Evolutionary conservation across 805 yeast genomes (phyloP), one percentile per base, ranked within the genome.

Genomic region (Nakazawaea siamensis): DNA sequence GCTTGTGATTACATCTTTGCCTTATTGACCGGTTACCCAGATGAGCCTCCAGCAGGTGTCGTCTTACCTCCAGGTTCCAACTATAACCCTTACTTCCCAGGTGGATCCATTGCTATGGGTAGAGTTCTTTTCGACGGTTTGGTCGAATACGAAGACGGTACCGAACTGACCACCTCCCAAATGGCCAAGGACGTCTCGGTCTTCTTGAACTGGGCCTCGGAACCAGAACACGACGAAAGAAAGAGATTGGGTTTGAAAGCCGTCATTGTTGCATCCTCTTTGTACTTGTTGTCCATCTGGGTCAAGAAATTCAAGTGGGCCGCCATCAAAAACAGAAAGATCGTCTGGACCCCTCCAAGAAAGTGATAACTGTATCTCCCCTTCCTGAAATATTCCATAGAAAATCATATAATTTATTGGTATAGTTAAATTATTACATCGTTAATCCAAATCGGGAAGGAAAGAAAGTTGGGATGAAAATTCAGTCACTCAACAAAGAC

Each of bases 71-170:
- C 85, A 43, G 98, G 98, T 46, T 64, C 94, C 43, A 92, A 92
- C 80, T 92, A 92, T 70, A 92, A 92, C 76, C 98, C 98, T 56
- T 92, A 92, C 74, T 92, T 92, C 95, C 97, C 98, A 61, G 97
- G 97, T 68, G 97, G 98, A 48, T 74, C 97, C 28, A 90, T 92
- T 70, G 98, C 96, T 51, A 92, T 92, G 98, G 97, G 85, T 58
- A 84, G 98, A 70, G 97, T 90, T 41, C 73, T 92, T 62, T 92
- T 88, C 51, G 98, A 92, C 59, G 98, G 85, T 47, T 73, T 92
- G 56, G 98, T 92, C 46, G 98, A 92, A 71, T 92, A 79, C 66
- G 98, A 92, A 62, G 98, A 92, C 61, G 98, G 98, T 57, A 92
- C 98, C 41, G 95, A 94, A 41, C 97, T 98, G 36, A 79, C 97